phyloP scores from a whole-genome alignment of 139 green algal genomes.

The Chlorella sp. region DNA sequence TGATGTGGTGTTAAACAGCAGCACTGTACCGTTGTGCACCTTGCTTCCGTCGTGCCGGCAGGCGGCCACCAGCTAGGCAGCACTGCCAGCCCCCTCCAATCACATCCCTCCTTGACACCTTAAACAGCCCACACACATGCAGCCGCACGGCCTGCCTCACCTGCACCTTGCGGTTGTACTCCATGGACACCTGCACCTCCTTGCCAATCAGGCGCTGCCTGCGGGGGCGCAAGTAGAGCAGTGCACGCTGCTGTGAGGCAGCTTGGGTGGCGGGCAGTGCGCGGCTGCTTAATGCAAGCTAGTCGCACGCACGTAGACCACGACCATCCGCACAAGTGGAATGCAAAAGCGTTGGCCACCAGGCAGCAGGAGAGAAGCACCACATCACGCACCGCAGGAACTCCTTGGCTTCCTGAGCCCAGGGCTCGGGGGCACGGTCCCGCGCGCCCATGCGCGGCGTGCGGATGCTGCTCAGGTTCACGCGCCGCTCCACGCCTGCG shows the following conservation, averaged over 20 bases:
- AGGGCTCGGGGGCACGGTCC: conserved; percentile 78
- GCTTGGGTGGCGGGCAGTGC: neutral
- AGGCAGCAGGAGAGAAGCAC: neutral
- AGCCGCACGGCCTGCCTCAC: conserved; percentile 4
- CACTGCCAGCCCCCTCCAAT: no score
- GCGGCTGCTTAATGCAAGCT: neutral
- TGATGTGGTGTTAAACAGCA: no score
- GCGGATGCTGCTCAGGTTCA: conserved; percentile 88
- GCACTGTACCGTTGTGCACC: no score
- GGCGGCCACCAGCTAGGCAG: no score
- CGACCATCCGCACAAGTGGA: neutral
- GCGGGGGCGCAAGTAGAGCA: neutral
- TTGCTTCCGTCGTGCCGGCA: no score
- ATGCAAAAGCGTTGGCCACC: no score
- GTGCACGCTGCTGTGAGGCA: neutral
- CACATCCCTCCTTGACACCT: no score
- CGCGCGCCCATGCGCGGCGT: conserved; percentile 76
- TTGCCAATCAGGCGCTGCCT: conserved; percentile 66
- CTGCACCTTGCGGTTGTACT: conserved; percentile 92
- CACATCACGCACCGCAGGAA: conserved; percentile 72
- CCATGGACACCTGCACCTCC: conserved; percentile 87
- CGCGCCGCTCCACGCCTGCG: conserved; percentile 73
- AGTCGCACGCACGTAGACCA: neutral
- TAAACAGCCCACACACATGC: no score
- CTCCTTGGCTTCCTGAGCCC: conserved; percentile 89